Percentiles rank a stretch among this genome's conserved stretches.
Evolutionary conservation across 306 rosid species (phyloP).

Genomic region (Trichosanthes cucumerina): DNA sequence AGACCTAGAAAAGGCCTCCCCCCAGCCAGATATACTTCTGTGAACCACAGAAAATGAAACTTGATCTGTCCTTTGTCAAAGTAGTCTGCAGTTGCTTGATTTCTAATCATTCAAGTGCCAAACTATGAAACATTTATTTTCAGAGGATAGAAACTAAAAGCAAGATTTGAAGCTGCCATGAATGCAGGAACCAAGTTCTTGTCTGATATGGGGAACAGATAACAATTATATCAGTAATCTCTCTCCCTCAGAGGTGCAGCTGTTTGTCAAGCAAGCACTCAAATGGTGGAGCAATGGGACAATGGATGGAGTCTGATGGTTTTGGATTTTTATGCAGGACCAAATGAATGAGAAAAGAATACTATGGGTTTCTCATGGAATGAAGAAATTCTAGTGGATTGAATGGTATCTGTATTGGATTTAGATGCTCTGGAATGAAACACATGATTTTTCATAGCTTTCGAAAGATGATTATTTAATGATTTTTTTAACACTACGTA

Average conservation of each 20-base stretch:
- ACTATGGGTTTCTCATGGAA: not conserved
- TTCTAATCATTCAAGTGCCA: not conserved
- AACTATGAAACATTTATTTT: not conserved
- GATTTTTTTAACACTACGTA: not conserved
- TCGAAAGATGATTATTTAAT: not conserved
- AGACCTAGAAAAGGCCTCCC: not conserved
- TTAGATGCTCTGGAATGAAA: not conserved
- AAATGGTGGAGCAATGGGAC: not conserved
- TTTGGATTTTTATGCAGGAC: not conserved
- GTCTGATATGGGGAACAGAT: not conserved
- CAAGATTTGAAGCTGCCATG: not conserved
- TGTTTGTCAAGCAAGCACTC: not conserved
- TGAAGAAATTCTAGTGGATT: not conserved
- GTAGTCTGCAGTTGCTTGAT: not conserved
- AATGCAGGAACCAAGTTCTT: not conserved
- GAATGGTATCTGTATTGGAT: not conserved
- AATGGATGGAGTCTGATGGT: not conserved
- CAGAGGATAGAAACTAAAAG: not conserved
- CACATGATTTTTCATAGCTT: not conserved
- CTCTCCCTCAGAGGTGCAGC: not conserved
- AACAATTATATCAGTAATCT: not conserved
- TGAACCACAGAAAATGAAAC: not conserved
- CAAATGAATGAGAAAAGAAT: not conserved
- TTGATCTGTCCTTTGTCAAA: not conserved
- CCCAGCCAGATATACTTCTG: not conserved